phyloP scores from a whole-genome alignment of 345 rosid genomes.

The Eucalyptus curtisii region DNA sequence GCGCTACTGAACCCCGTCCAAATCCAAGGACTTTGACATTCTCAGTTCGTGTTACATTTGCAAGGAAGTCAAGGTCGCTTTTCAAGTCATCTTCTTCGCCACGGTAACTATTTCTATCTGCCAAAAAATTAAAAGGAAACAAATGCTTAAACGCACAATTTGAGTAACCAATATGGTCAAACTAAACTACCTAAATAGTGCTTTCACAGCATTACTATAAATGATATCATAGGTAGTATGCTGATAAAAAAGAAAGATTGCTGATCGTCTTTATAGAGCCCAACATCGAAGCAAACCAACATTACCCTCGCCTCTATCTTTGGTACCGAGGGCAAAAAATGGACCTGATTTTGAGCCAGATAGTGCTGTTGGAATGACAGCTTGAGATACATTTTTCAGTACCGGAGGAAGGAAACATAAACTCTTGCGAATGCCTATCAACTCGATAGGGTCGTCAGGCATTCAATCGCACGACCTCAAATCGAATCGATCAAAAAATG shows the following conservation, averaged over 20 bases:
- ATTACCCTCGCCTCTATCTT: neutral
- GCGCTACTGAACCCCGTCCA: slow-evolving; percentile 55
- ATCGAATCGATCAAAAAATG: neutral
- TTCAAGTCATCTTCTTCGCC: slow-evolving; percentile 24
- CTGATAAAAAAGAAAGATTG: neutral
- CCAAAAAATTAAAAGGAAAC: slow-evolving; percentile 1
- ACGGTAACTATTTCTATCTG: slow-evolving; percentile 20
- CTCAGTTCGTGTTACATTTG: slow-evolving; percentile 67
- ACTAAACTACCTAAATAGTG: neutral
- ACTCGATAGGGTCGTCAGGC: neutral
- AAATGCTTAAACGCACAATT: neutral
- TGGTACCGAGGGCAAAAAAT: neutral
- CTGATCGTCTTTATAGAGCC: neutral
- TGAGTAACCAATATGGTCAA: neutral
- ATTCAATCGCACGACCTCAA: neutral
- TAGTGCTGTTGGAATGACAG: neutral
- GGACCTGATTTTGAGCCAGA: neutral
- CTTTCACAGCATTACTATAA: neutral
- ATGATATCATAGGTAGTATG: neutral
- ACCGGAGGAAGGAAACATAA: neutral
- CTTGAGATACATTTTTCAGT: neutral
- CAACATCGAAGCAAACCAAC: neutral
- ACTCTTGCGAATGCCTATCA: neutral
- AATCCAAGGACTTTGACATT: slow-evolving; percentile 45
- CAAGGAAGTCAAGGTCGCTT: slow-evolving; percentile 56